phyloP scores from a whole-genome alignment of 2,329 filamentous ascomycete species.

The Claviceps capensis region DNA sequence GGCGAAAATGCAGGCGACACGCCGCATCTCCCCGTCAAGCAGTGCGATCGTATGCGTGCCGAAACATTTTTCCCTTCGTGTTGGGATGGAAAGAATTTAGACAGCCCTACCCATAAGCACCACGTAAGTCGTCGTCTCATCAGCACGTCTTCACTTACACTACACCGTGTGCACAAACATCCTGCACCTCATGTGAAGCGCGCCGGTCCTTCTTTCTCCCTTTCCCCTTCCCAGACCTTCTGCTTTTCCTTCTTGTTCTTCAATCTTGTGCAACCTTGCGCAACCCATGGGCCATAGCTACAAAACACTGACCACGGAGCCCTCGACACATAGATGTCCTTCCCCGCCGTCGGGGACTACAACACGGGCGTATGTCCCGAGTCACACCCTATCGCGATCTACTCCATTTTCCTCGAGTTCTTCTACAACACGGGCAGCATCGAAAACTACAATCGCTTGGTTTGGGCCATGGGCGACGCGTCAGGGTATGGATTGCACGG shows the following conservation, averaged over 20 bases:
- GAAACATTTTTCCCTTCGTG: constrained; percentile 47
- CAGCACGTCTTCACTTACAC: background rate
- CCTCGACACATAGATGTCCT: constrained; percentile 12
- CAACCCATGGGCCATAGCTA: too few species aligned
- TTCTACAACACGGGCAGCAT: constrained; percentile 26
- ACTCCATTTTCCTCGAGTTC: constrained; percentile 32
- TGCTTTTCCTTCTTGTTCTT: background rate
- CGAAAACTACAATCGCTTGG: constrained; percentile 14
- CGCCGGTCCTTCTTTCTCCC: too few species aligned
- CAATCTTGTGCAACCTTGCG: background rate
- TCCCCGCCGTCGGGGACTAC: constrained; percentile 15
- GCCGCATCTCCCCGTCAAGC: constrained; percentile 34
- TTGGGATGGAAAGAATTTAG: constrained; percentile 46
- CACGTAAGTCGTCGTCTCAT: constrained; percentile 28
- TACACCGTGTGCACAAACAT: too few species aligned
- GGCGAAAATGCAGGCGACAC: constrained; percentile 25
- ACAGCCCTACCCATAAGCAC: constrained; percentile 38
- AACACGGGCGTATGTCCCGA: constrained; percentile 22
- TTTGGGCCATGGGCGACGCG: constrained; percentile 15
- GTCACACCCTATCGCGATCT: constrained; percentile 28
- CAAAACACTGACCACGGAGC: background rate
- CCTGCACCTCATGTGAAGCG: too few species aligned
- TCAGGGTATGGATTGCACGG: constrained; percentile 18
- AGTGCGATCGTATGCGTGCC: constrained; percentile 37
- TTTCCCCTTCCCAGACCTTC: too few species aligned